These are phyloP conservation scores for Micractinium sp. DNA, from an alignment of 139 green algal species.

Conservation along the genomic window DNA sequence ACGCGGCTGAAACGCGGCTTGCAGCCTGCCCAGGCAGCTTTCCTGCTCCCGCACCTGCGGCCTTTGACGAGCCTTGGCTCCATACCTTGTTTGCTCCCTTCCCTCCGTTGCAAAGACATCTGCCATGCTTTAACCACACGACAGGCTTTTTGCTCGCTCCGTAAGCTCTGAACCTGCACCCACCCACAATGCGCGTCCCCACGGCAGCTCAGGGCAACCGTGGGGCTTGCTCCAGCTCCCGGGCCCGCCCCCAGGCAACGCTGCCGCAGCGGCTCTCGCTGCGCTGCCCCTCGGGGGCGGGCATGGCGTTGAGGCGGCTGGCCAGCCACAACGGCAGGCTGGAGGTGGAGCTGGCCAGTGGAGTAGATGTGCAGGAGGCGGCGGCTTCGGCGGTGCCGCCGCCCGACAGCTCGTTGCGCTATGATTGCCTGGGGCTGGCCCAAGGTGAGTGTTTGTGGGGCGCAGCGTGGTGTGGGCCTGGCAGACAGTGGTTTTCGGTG, in stretches of 20 bases:
- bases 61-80: no score
- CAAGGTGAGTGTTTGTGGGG: not conserved
- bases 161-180: no score
- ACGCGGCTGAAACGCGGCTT: no score
- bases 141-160: no score
- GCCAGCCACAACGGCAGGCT: not conserved
- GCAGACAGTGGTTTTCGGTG: no score
- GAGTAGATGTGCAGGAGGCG: conserved; percentile 2
- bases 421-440: conserved; percentile 11
- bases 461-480: not conserved
- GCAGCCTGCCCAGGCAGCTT: no score
- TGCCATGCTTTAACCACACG: no score
- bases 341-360: not conserved
- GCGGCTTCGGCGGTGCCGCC: not conserved
- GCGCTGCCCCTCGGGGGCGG: no score
- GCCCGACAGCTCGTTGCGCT: not conserved
- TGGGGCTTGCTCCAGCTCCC: not conserved
- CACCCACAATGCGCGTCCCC: not conserved
- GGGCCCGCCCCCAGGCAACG: not conserved
- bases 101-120: no score
- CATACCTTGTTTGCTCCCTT: no score
- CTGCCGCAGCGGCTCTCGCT: not conserved
- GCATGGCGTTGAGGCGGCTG: not conserved
- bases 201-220: not conserved
- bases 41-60: no score